Evolutionary conservation across 192 early-diverging fungal genomes (phyloP), one percentile per base, ranked within the genome.

Genomic region (Coemansia sp.): DNA sequence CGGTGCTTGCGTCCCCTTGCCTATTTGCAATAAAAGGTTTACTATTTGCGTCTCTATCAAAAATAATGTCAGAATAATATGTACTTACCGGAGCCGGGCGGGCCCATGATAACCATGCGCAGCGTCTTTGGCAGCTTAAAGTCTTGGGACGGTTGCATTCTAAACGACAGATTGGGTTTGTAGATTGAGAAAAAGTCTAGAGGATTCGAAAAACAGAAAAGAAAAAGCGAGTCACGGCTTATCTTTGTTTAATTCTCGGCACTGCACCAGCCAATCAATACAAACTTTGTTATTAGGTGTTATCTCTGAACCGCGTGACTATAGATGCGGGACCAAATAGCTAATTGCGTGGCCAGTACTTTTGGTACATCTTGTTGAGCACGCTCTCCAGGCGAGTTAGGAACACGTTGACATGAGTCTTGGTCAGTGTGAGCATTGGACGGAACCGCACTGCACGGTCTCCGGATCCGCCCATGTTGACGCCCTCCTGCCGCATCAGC

Each of bases 1-100:
- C 55, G 96, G 96, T 17, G 96, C 93, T 86, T 98, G 95, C 57
- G 95, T 97, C 27, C 94, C 93, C 85, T 96, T 94, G 59, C 92
- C 79, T 82, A 82, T 26, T 17, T 23, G 21, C 21, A 3, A 45
- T 16, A 31, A 10, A 8, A 49, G 21, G 9, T 9, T n/a, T 27
- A 11, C 19, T 55, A 55, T 55, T 31, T 27, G 21, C 52, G 6
- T 23, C 26, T 54, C 27, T 22, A 12, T 54, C 11, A 7, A 35
- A 35, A 27, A 27, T 5, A 27, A 27, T 35, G 7, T 35, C 31
- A 35, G 9, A 35, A 6, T 8, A 7, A 6, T 21, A 21, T 21
- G 31, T 1, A 85, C 84, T 80, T 87, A 86, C 90, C 91, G 25
- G 88, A 89, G 82, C 94, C 93, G 48, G 93, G 93, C 19, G 94